Conservation (phyloP, 129 eudicot species). For the Flaveria linearis region DNA sequence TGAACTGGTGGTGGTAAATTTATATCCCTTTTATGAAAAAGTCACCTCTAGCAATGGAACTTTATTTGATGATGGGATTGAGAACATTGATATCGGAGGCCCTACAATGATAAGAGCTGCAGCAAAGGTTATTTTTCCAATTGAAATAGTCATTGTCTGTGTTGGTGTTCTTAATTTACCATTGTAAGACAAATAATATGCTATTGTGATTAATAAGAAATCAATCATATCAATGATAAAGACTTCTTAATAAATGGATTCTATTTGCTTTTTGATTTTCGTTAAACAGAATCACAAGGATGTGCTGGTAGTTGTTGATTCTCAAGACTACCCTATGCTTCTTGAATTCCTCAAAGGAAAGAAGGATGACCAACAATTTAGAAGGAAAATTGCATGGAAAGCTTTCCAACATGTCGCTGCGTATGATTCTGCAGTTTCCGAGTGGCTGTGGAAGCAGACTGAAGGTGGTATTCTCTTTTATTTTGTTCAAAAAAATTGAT, state of each 20-base stretch:
- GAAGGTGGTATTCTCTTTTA: too few relatives aligned
- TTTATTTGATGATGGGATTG: constrained; percentile 87
- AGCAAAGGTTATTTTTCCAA: constrained; percentile 63
- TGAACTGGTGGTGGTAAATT: constrained; percentile 91
- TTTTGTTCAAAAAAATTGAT: too few relatives aligned
- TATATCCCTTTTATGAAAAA: constrained; percentile 91
- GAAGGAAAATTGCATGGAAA: too few relatives aligned
- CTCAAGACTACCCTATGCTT: too few relatives aligned
- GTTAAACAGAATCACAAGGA: too few relatives aligned
- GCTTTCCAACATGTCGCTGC: too few relatives aligned
- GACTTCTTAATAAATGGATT: not conserved
- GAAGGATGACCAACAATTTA: too few relatives aligned
- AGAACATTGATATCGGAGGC: constrained; percentile 98
- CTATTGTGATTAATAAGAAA: not conserved
- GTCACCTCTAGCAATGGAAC: constrained; percentile 65
- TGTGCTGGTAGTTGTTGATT: too few relatives aligned
- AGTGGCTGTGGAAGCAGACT: too few relatives aligned
- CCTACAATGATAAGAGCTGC: constrained; percentile 99
- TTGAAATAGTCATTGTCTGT: not conserved
- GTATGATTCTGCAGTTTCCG: too few relatives aligned
- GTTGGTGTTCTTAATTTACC: not conserved
- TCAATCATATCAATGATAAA: not conserved
- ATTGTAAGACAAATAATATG: not conserved
- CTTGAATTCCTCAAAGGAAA: too few relatives aligned
- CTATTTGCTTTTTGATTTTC: too few relatives aligned